phyloP scores from a whole-genome alignment of 352 stramenopile species.

The Phytophthora ramorum region DNA sequence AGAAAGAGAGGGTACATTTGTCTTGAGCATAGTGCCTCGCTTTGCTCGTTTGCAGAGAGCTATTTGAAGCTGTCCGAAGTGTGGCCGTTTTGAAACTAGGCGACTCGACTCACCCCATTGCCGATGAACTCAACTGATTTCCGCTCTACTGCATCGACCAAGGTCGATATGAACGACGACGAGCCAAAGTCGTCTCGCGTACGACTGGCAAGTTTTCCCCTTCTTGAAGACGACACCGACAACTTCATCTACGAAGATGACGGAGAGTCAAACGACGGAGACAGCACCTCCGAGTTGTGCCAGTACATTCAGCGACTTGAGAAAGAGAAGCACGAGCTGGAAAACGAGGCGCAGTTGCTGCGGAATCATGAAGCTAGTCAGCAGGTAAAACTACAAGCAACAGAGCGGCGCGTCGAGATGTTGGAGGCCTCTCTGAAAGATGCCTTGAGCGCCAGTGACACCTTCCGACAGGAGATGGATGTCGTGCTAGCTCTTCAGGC shows the following conservation, averaged over 20 bases:
- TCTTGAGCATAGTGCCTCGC: constrained; percentile 1
- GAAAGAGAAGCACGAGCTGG: constrained; percentile 50
- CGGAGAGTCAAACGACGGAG: constrained; percentile 33
- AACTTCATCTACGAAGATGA: constrained; percentile 44
- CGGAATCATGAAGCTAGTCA: constrained; percentile 50
- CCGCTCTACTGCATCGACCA: constrained; percentile 1
- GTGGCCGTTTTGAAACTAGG: constrained; percentile 23
- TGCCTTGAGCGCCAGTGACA: constrained; percentile 33
- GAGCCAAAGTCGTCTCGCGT: constrained; percentile 17
- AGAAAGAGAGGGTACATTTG: constrained; percentile 14
- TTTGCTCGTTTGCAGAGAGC: background rate
- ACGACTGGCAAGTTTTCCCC: constrained; percentile 25
- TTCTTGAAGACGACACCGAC: constrained; percentile 39
- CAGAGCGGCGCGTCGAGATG: constrained; percentile 40
- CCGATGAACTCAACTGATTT: constrained; percentile 28
- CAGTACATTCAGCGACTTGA: constrained; percentile 64
- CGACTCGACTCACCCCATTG: constrained; percentile 4
- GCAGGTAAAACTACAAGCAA: constrained; percentile 35
- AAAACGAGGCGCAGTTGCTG: constrained; percentile 48
- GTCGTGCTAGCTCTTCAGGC: constrained; percentile 38
- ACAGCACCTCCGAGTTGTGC: constrained; percentile 45
- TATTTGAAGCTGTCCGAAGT: constrained; percentile 25
- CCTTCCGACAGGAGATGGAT: constrained; percentile 44
- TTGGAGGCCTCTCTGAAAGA: constrained; percentile 46
- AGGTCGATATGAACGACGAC: constrained; percentile 21